Evolutionary conservation across 495 filamentous ascomycete species (phyloP).

Genomic region (Delitschia confertaspora): DNA sequence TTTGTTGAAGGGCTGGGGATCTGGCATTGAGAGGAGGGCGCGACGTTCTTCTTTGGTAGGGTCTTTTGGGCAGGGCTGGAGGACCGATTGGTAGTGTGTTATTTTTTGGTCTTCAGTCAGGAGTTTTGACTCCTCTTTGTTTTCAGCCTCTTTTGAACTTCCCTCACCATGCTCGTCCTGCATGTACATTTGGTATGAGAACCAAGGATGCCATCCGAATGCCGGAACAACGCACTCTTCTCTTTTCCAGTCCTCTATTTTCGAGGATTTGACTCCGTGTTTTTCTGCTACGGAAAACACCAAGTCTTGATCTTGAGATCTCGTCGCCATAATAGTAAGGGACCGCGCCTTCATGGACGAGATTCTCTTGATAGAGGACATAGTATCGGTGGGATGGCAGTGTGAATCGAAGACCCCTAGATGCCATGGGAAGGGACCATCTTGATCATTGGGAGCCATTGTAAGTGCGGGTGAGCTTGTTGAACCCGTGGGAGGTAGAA

Average conservation of each 20-base stretch:
- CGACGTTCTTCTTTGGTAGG: slow-evolving; percentile 38
- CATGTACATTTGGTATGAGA: slow-evolving; percentile 70
- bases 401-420: slow-evolving; percentile 84
- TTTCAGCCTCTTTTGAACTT: neutral
- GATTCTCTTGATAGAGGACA: slow-evolving; percentile 59
- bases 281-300: slow-evolving; percentile 58
- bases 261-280: slow-evolving; percentile 33
- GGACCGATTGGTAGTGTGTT: slow-evolving; percentile 61
- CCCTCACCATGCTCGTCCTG: too few species aligned
- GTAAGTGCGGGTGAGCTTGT: too few species aligned
- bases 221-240: slow-evolving; percentile 54
- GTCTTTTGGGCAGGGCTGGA: slow-evolving; percentile 46
- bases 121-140: slow-evolving; percentile 21
- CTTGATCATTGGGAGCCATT: neutral
- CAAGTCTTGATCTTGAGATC: slow-evolving; percentile 75
- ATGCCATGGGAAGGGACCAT: slow-evolving; percentile 65
- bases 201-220: slow-evolving; percentile 99
- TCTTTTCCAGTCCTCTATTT: slow-evolving; percentile 5
- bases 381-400: slow-evolving; percentile 98
- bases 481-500: neutral
- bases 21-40: slow-evolving; percentile 60
- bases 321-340: slow-evolving; percentile 84
- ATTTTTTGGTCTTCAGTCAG: slow-evolving; percentile 42
- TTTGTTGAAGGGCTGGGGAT: slow-evolving; percentile 57
- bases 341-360: slow-evolving; percentile 64